Percentiles rank a stretch among this genome's conserved stretches.
These are phyloP conservation scores for Excoecaria agallocha DNA, from an alignment of 345 rosid species.

Conservation along the genomic window DNA sequence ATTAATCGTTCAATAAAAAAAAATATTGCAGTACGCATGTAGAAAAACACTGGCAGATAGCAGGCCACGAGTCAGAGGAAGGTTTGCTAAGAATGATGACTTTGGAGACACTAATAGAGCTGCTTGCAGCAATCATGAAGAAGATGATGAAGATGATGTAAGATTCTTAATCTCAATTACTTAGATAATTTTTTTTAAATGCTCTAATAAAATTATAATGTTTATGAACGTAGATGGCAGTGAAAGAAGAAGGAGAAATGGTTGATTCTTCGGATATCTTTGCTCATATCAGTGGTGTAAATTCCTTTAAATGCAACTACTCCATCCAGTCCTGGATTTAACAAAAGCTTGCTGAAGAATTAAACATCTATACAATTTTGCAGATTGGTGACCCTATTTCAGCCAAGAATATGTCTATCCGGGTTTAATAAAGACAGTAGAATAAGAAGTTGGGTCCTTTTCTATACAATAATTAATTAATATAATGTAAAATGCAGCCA, in stretches of 20 bases:
- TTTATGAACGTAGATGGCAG: constrained; percentile 44
- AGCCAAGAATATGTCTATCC: neutral
- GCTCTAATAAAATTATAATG: too few species aligned
- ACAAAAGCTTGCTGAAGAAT: neutral
- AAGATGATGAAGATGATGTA: constrained; percentile 76
- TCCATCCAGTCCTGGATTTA: constrained; percentile 85
- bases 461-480: neutral
- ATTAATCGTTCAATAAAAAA: neutral
- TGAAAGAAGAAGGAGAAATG: constrained; percentile 70
- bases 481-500: neutral
- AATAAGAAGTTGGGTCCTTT: neutral
- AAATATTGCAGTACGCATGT: constrained; percentile 73
- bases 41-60: constrained; percentile 91
- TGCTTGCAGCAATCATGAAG: constrained; percentile 56
- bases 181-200: neutral
- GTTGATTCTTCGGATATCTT: constrained; percentile 77
- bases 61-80: constrained; percentile 87
- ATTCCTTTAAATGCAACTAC: constrained; percentile 84
- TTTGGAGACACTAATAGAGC: constrained; percentile 53
- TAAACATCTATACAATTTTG: constrained; percentile 24
- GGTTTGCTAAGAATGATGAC: constrained; percentile 91
- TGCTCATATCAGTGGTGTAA: constrained; percentile 78
- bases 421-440: too few species aligned
- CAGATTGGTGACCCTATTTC: constrained; percentile 16
- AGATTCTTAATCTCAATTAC: constrained; percentile 10